phyloP scores from a whole-genome alignment of 176 grass and related monocot genomes.

The Cocos nucifera region DNA sequence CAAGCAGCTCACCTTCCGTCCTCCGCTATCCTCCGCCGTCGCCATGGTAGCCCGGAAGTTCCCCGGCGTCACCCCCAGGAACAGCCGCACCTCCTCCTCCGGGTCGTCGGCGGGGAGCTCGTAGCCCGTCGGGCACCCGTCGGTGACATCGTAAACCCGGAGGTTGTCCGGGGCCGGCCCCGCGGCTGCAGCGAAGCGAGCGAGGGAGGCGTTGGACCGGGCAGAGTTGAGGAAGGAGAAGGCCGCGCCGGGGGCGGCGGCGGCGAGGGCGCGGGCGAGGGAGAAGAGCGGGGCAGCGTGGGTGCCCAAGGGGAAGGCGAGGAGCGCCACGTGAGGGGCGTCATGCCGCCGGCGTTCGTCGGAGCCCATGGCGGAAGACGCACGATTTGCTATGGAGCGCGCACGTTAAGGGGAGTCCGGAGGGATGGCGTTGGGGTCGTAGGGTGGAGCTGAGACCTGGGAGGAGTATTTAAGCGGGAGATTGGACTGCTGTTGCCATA shows the following conservation, averaged over 20 bases:
- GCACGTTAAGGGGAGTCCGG: too few relatives aligned
- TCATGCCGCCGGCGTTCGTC: neutral
- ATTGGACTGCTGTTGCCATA: too few relatives aligned
- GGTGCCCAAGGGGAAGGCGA: slow-evolving; percentile 62
- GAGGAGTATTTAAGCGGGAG: too few relatives aligned
- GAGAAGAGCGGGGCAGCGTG: slow-evolving; percentile 39
- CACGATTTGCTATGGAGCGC: too few relatives aligned
- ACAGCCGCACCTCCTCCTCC: slow-evolving; percentile 23
- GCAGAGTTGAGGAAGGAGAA: slow-evolving; percentile 37
- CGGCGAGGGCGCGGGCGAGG: slow-evolving; percentile 36
- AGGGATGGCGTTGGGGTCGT: too few relatives aligned
- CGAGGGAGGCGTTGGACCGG: slow-evolving; percentile 2
- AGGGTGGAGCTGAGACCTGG: too few relatives aligned
- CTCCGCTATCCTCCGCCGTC: slow-evolving; percentile 6
- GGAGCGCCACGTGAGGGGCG: slow-evolving; percentile 39
- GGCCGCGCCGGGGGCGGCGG: slow-evolving; percentile 11
- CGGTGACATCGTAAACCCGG: slow-evolving; percentile 29
- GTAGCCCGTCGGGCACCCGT: neutral
- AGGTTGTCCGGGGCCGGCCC: slow-evolving; percentile 18
- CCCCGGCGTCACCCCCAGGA: slow-evolving; percentile 31
- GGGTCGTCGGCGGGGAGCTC: neutral
- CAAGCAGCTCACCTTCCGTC: slow-evolving; percentile 41
- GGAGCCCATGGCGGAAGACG: neutral
- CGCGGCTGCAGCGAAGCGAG: neutral
- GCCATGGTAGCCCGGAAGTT: slow-evolving; percentile 23